Percentiles rank a stretch among this genome's conserved stretches.
Conservation (phyloP, 805 yeast species). For the Saccharomycopsis capsularis region DNA sequence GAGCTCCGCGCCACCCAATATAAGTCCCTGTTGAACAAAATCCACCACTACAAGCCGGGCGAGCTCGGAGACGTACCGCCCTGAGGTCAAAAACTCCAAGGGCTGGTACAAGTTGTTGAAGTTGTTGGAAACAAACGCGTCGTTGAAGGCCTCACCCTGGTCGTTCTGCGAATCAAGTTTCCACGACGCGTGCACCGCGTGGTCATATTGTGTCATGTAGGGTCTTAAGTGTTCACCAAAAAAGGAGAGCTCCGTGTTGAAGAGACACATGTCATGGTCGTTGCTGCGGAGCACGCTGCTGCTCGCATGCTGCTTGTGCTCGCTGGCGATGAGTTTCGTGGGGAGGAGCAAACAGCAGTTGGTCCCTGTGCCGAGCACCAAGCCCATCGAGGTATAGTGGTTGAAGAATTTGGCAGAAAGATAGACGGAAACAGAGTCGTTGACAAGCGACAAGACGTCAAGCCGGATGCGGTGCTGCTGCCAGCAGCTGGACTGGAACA, state of each 20-base stretch:
- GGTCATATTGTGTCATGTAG: constrained; percentile 9
- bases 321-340: background rate
- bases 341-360: constrained; percentile 14
- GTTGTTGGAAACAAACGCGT: constrained; percentile 1
- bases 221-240: constrained; percentile 14
- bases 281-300: background rate
- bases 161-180: background rate
- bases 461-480: background rate
- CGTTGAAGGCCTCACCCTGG: background rate
- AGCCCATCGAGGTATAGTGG: constrained; percentile 3
- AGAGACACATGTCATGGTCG: background rate
- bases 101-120: constrained; percentile 12
- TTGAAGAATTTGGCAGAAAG: constrained; percentile 9
- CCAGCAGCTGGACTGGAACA: constrained; percentile 11
- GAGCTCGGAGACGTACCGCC: constrained; percentile 18
- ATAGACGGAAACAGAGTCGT: constrained; percentile 17
- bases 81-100: constrained; percentile 20
- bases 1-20: background rate
- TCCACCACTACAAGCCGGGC: constrained; percentile 11
- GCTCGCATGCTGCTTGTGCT: background rate
- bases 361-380: constrained; percentile 24
- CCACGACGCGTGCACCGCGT: background rate
- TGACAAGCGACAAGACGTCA: constrained; percentile 8
- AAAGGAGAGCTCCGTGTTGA: constrained; percentile 19
- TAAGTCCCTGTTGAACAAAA: background rate